Conservation (phyloP, 2,329 filamentous ascomycete species). For the Metarhizium anisopliae region DNA sequence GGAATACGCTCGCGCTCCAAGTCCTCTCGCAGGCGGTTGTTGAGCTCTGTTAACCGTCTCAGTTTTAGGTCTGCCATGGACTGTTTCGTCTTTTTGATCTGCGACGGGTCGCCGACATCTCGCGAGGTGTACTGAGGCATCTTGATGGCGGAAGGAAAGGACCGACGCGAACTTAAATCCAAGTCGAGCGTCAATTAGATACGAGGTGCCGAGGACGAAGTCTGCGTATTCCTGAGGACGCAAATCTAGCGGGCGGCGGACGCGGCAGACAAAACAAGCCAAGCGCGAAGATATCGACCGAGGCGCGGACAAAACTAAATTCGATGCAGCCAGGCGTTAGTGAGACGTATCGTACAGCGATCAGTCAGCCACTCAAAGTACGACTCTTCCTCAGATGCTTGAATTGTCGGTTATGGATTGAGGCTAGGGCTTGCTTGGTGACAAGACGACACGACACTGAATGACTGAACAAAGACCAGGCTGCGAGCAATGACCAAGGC, state of each 20-base stretch:
- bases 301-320: slow-evolving; percentile 6
- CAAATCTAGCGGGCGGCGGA: slow-evolving; percentile 6
- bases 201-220: not conserved
- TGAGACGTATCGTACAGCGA: not conserved
- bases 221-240: slow-evolving; percentile 4
- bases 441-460: not conserved
- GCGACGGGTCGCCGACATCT: slow-evolving; percentile 57
- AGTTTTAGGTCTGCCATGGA: slow-evolving; percentile 99
- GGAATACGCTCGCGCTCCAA: slow-evolving; percentile 91
- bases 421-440: not conserved
- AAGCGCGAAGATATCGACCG: not conserved
- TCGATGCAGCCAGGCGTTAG: not conserved
- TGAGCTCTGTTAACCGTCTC: slow-evolving; percentile 90
- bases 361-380: not conserved
- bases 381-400: not conserved
- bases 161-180: not conserved
- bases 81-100: slow-evolving; percentile 89
- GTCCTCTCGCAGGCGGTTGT: slow-evolving; percentile 91
- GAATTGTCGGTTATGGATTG: not conserved
- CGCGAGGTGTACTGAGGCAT: slow-evolving; percentile 61
- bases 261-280: not conserved
- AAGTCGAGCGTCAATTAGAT: not conserved
- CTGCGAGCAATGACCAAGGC: not conserved
- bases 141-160: slow-evolving; percentile 21
- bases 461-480: not conserved